Conservation (phyloP, 352 stramenopile species). For the Phytopythium delawarense region DNA sequence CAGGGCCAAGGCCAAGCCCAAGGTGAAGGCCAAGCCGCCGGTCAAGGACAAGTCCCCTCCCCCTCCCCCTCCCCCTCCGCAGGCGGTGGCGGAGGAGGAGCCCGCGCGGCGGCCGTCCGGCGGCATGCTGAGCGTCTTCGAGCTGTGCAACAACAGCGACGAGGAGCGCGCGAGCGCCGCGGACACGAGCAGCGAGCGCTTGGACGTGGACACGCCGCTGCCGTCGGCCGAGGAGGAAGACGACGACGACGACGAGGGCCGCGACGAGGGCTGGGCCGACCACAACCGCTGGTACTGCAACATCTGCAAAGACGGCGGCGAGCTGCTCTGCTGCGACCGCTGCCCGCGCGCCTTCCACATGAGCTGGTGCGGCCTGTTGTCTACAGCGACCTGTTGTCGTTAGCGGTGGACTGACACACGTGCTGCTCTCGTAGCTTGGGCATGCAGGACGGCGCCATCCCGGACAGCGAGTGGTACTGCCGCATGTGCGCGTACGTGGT, state of each 20-base stretch:
- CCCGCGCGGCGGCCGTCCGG: slow-evolving; percentile 17
- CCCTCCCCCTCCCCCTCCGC: too few relatives aligned
- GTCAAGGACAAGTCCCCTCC: slow-evolving; percentile 8
- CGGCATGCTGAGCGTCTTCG: slow-evolving; percentile 77
- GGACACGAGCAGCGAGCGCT: slow-evolving; percentile 20
- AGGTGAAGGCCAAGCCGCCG: slow-evolving; percentile 12
- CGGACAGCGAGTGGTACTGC: slow-evolving; percentile 85
- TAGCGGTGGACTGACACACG: not conserved
- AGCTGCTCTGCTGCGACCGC: slow-evolving; percentile 89
- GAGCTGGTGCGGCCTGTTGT: slow-evolving; percentile 42
- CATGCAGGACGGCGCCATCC: slow-evolving; percentile 73
- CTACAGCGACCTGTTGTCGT: not conserved
- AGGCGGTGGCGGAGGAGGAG: not conserved
- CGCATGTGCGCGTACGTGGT: slow-evolving; percentile 79
- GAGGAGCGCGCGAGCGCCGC: slow-evolving; percentile 29
- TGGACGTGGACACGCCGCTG: slow-evolving; percentile 22
- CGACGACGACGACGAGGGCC: slow-evolving; percentile 27
- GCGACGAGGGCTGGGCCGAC: slow-evolving; percentile 73
- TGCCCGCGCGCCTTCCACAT: slow-evolving; percentile 93
- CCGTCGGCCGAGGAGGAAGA: slow-evolving; percentile 35
- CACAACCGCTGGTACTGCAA: slow-evolving; percentile 91
- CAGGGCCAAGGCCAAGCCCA: slow-evolving; percentile 8
- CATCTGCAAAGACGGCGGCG: slow-evolving; percentile 86
- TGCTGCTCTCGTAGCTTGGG: slow-evolving; percentile 40
- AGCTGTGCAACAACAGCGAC: slow-evolving; percentile 65